Conservation (phyloP, 1,284 basidiomycete genomes). For the Trichosporon coremiiforme region DNA sequence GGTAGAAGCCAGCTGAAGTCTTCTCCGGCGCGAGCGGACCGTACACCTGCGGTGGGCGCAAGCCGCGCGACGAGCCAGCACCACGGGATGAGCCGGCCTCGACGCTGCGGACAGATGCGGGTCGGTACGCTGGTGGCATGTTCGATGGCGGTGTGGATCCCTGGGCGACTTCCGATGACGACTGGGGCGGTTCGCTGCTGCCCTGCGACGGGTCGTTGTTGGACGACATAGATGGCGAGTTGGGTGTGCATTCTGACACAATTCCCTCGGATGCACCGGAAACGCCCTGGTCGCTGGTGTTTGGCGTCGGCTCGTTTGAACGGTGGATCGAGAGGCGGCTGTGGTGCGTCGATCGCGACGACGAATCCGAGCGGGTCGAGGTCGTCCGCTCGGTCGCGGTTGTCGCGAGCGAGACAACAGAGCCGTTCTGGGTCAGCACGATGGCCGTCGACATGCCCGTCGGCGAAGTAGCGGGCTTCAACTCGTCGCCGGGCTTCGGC, state of each 20-base stretch:
- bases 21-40: slow-evolving; percentile 41
- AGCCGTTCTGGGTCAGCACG: slow-evolving; percentile 2
- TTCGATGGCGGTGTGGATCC: slow-evolving; percentile 24
- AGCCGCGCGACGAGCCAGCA: slow-evolving; percentile 24
- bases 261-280: slow-evolving; percentile 4
- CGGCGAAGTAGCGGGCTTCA: slow-evolving; percentile 16
- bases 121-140: slow-evolving; percentile 54
- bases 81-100: slow-evolving; percentile 1
- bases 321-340: slow-evolving; percentile 6
- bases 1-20: slow-evolving; percentile 51
- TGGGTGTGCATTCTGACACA: background rate
- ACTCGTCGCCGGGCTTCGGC: slow-evolving; percentile 23
- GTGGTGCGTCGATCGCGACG: slow-evolving; percentile 1
- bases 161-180: slow-evolving; percentile 4
- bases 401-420: slow-evolving; percentile 5
- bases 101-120: slow-evolving; percentile 46
- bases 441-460: slow-evolving; percentile 20
- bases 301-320: background rate
- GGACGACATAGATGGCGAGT: background rate
- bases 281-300: slow-evolving; percentile 11
- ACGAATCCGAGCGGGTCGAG: slow-evolving; percentile 5
- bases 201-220: slow-evolving; percentile 4
- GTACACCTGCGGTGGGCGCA: background rate
- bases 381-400: slow-evolving; percentile 16
- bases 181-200: background rate